These are phyloP conservation scores for Asclepias syriaca DNA, from an alignment of 257 asterid species.

Conservation along the genomic window DNA sequence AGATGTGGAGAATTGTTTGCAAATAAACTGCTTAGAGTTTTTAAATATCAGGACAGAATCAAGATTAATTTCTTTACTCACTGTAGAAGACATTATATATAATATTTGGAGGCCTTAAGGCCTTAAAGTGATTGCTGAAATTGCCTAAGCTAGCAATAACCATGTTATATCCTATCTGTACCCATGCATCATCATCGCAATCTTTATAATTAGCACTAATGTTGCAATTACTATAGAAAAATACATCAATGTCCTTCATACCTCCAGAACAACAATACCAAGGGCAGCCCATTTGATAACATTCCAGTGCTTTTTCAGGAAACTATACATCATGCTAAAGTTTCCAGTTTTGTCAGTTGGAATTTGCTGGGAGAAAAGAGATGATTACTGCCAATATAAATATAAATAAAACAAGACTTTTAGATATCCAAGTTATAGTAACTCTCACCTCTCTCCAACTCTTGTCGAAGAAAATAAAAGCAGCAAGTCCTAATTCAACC, in stretches of 20 bases:
- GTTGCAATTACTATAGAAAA: background rate
- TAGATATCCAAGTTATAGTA: constrained; percentile 7
- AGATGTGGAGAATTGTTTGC: background rate
- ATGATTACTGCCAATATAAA: constrained; percentile 14
- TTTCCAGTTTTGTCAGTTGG: constrained; percentile 61
- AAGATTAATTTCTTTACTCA: too few relatives aligned
- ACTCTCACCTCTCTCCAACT: constrained; percentile 81
- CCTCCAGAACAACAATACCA: constrained; percentile 72
- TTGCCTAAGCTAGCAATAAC: background rate
- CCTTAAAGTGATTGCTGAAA: too few relatives aligned
- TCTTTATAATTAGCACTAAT: background rate
- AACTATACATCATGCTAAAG: constrained; percentile 52
- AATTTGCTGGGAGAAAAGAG: constrained; percentile 44
- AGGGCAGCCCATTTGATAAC: constrained; percentile 79
- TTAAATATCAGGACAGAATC: background rate
- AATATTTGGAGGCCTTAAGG: too few relatives aligned
- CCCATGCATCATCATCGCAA: background rate
- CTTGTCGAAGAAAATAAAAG: constrained; percentile 84
- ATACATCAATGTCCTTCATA: constrained; percentile 11
- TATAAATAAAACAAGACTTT: background rate
- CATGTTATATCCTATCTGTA: background rate
- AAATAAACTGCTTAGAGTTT: background rate
- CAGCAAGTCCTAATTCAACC: constrained; percentile 78
- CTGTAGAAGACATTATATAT: too few relatives aligned
- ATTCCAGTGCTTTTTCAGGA: constrained; percentile 69